Evolutionary conservation across 164 flowering plant species (phyloP).

Genomic region (Euptelea pleiosperma): DNA sequence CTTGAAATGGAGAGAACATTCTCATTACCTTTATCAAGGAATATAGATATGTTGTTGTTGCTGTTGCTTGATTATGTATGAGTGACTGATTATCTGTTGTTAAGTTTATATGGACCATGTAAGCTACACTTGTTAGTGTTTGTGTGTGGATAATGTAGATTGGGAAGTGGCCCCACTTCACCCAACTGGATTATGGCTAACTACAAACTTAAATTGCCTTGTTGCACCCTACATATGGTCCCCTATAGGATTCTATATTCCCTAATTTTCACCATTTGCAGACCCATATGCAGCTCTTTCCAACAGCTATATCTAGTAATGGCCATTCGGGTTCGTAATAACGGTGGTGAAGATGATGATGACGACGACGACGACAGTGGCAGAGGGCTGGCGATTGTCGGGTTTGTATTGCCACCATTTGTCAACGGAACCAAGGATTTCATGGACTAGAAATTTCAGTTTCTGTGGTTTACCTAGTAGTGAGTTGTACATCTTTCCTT

Average conservation of each 20-base stretch:
- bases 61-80: neutral
- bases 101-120: constrained; percentile 1
- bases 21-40: neutral
- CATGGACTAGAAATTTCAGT: constrained; percentile 7
- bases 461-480: neutral
- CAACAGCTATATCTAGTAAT: constrained; percentile 7
- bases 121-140: neutral
- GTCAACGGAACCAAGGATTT: neutral
- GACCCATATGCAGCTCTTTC: constrained; percentile 10
- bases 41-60: constrained; percentile 4
- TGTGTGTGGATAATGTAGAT: constrained; percentile 9
- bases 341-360: neutral
- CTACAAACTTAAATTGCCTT: constrained; percentile 12
- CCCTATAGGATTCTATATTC: constrained; percentile 25
- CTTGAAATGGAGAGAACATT: constrained; percentile 12
- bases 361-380: neutral
- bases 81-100: neutral
- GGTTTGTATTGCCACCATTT: constrained; percentile 2
- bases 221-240: constrained; percentile 6
- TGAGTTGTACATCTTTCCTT: too few species aligned
- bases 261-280: constrained; percentile 20
- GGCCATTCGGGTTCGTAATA: neutral
- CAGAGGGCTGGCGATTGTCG: constrained; percentile 1
- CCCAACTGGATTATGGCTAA: neutral
- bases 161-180: constrained; percentile 1